A percentile compares a stretch with the other conserved stretches of the same genome.
Conservation (phyloP, 83 land plant species). For the Thuja plicata region DNA sequence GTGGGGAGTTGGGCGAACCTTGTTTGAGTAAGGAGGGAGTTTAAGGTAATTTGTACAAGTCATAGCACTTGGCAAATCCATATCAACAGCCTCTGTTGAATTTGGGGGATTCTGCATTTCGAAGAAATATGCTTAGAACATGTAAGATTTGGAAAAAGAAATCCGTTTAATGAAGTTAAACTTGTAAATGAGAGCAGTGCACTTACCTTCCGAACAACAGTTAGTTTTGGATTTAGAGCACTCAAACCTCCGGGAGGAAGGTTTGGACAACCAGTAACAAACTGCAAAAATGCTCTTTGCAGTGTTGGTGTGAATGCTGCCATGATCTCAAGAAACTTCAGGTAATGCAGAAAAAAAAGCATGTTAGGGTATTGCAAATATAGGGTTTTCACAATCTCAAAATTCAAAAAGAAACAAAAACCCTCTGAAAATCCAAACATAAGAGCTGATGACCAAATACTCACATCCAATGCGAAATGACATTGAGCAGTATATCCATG, state of each 20-base stretch:
- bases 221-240: no score
- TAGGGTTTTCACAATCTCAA: no score
- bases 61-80: conserved; percentile 97
- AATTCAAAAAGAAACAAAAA: no score
- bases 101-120: neutral
- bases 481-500: conserved; percentile 43
- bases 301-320: conserved; percentile 21
- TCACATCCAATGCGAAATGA: conserved; percentile 70
- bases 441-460: conserved; percentile 10
- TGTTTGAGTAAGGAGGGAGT: conserved; percentile 93
- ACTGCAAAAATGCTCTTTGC: conserved; percentile 70
- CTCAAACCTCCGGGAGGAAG: no score
- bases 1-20: conserved; percentile 40
- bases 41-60: conserved; percentile 98
- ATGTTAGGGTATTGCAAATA: neutral
- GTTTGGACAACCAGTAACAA: conserved; percentile 72
- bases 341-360: neutral
- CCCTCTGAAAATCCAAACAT: neutral
- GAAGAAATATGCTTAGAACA: neutral
- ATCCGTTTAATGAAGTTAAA: no score
- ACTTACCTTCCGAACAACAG: no score
- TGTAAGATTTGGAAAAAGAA: no score
- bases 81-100: conserved; percentile 58
- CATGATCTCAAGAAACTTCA: conserved; percentile 55
- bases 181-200: no score